Evolutionary conservation across 768 basidiomycete species (phyloP).

Genomic region (Hemileccinum rubropunctum): DNA sequence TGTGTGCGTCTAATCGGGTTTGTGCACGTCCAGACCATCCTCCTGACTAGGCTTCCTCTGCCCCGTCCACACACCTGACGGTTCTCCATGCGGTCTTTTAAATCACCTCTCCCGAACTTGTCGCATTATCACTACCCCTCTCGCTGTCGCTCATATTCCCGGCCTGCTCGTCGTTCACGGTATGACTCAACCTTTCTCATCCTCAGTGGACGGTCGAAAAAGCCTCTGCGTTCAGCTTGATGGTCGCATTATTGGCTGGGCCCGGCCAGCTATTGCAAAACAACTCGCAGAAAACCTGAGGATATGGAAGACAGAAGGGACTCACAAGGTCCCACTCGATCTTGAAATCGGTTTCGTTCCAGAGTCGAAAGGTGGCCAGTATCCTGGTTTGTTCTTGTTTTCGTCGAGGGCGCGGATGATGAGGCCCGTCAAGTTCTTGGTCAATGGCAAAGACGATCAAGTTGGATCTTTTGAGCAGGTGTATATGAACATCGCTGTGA

Average conservation of each 20-base stretch:
- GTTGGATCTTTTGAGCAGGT: constrained; percentile 98
- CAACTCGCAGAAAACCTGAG: constrained; percentile 84
- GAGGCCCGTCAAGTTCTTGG: constrained; percentile 91
- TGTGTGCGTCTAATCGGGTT: background rate
- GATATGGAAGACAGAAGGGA: constrained; percentile 91
- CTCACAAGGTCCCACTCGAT: constrained; percentile 81
- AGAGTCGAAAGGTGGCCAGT: constrained; percentile 88
- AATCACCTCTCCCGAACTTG: constrained; percentile 96
- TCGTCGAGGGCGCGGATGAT: constrained; percentile 89
- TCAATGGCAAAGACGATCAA: constrained; percentile 83
- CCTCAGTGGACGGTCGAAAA: constrained; percentile 74
- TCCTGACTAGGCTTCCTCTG: constrained; percentile 79
- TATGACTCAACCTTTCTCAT: constrained; percentile 88
- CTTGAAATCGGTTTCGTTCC: constrained; percentile 94
- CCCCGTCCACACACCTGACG: constrained; percentile 98
- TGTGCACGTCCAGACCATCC: constrained; percentile 8
- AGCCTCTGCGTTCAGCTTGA: constrained; percentile 94
- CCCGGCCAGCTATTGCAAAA: constrained; percentile 65
- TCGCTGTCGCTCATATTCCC: constrained; percentile 78
- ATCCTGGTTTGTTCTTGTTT: constrained; percentile 94
- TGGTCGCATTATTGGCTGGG: constrained; percentile 93
- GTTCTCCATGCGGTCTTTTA: constrained; percentile 93
- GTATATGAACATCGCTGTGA: constrained; percentile 97
- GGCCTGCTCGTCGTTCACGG: constrained; percentile 80
- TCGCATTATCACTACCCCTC: constrained; percentile 78